phyloP scores from a whole-genome alignment of 2,329 filamentous ascomycete genomes.

The Thelonectria discophora region DNA sequence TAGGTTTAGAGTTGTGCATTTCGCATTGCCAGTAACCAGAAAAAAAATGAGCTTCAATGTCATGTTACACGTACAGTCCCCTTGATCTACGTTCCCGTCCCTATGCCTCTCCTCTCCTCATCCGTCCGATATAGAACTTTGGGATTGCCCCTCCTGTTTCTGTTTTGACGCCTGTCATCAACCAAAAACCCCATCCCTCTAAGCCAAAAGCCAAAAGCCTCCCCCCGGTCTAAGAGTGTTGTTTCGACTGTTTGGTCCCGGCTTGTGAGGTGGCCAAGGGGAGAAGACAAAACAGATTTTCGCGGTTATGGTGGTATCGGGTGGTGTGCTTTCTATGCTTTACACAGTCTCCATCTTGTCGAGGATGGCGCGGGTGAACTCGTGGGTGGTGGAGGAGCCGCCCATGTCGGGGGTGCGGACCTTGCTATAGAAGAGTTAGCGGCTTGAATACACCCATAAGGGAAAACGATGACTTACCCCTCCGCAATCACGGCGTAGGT shows the following conservation, averaged over 20 bases:
- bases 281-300: slow-evolving; percentile 26
- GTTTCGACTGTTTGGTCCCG: slow-evolving; percentile 30
- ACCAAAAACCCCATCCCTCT: slow-evolving; percentile 18
- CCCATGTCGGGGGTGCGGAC: slow-evolving; percentile 96
- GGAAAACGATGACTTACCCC: slow-evolving; percentile 69
- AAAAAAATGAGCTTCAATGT: slow-evolving; percentile 36
- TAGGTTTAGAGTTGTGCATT: slow-evolving; percentile 28
- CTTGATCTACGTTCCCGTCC: slow-evolving; percentile 14
- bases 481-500: slow-evolving; percentile 83
- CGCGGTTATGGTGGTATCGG: slow-evolving; percentile 35
- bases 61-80: slow-evolving; percentile 42
- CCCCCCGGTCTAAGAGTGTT: slow-evolving; percentile 15
- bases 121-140: slow-evolving; percentile 16
- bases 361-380: slow-evolving; percentile 94
- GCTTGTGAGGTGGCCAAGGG: slow-evolving; percentile 21
- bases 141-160: slow-evolving; percentile 13
- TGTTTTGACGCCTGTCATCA: slow-evolving; percentile 23
- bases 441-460: background rate
- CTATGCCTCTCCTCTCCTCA: background rate
- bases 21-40: too few relatives aligned
- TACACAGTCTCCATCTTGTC: slow-evolving; percentile 90
- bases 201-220: background rate
- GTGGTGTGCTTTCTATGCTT: slow-evolving; percentile 41
- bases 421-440: slow-evolving; percentile 69
- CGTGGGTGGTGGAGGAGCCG: slow-evolving; percentile 85